These are phyloP conservation scores for Fusarium pininemorale DNA, from an alignment of 2,329 filamentous ascomycete genomes.

Conservation along the genomic window DNA sequence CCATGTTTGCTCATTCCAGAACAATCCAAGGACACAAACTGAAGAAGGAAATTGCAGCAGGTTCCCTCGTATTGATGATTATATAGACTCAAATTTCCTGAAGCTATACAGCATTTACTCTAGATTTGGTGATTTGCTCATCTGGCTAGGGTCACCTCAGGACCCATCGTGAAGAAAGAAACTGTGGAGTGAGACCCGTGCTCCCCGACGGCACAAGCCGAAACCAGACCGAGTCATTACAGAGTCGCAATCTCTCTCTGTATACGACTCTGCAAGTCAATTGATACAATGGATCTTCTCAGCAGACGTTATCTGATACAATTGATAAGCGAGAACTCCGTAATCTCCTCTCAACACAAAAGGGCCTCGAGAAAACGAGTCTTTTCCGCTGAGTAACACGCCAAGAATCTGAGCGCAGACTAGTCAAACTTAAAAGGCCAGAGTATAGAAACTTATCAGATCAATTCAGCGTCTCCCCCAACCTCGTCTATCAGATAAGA, in stretches of 20 bases:
- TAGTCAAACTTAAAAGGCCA: neutral
- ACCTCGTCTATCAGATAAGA: neutral
- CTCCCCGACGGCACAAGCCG: neutral
- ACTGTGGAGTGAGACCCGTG: neutral
- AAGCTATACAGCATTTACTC: neutral
- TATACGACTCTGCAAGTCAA: neutral
- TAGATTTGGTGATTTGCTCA: neutral
- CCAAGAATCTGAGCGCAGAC: neutral
- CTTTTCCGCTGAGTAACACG: neutral
- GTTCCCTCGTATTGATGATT: too few species aligned
- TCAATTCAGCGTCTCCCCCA: neutral
- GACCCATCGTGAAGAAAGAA: neutral
- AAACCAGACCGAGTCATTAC: neutral
- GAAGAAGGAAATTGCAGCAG: accelerated
- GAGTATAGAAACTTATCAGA: neutral
- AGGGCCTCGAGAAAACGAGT: neutral
- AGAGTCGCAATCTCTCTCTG: neutral
- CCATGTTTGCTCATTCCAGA: neutral
- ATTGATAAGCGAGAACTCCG: neutral
- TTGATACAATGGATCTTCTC: neutral
- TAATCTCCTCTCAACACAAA: neutral
- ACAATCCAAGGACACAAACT: too few species aligned
- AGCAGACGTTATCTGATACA: neutral
- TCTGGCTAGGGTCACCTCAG: neutral
- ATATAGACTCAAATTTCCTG: neutral